Evolutionary conservation across 371 early-diverging fungal species (phyloP).

Genomic region (Mucor piriformis): DNA sequence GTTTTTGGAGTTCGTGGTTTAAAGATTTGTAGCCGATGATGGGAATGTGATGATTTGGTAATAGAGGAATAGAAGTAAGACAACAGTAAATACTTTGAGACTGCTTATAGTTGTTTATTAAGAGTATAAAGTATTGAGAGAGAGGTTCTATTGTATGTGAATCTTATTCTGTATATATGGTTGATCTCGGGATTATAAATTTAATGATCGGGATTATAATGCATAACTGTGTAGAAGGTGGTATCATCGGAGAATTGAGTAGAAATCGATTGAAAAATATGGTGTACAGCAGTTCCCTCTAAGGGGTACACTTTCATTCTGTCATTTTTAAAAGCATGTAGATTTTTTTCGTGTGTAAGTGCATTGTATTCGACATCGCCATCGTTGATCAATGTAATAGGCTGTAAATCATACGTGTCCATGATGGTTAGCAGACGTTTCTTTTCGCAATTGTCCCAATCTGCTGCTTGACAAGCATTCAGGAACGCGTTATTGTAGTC

Average conservation of each 20-base stretch:
- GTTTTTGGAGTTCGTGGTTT: slow-evolving; percentile 11
- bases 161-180: too few species aligned
- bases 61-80: too few species aligned
- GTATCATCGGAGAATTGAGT: slow-evolving; percentile 14
- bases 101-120: too few species aligned
- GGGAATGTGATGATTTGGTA: too few species aligned
- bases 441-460: slow-evolving; percentile 16
- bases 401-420: slow-evolving; percentile 17
- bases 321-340: slow-evolving; percentile 19
- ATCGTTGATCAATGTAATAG: slow-evolving; percentile 16
- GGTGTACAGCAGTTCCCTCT: slow-evolving; percentile 11
- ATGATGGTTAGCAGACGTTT: slow-evolving; percentile 15
- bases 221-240: too few species aligned
- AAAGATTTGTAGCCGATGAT: slow-evolving; percentile 9
- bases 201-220: too few species aligned
- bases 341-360: slow-evolving; percentile 15
- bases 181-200: too few species aligned
- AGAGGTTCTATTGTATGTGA: too few species aligned
- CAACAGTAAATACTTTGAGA: too few species aligned
- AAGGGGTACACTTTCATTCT: slow-evolving; percentile 16
- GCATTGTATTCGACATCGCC: slow-evolving; percentile 8
- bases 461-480: slow-evolving; percentile 19
- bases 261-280: slow-evolving; percentile 14
- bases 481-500: slow-evolving; percentile 18
- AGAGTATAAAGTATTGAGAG: too few species aligned